These are phyloP conservation scores for Naegleria lovaniensis DNA, from an alignment of 208 protist species.

Conservation along the genomic window DNA sequence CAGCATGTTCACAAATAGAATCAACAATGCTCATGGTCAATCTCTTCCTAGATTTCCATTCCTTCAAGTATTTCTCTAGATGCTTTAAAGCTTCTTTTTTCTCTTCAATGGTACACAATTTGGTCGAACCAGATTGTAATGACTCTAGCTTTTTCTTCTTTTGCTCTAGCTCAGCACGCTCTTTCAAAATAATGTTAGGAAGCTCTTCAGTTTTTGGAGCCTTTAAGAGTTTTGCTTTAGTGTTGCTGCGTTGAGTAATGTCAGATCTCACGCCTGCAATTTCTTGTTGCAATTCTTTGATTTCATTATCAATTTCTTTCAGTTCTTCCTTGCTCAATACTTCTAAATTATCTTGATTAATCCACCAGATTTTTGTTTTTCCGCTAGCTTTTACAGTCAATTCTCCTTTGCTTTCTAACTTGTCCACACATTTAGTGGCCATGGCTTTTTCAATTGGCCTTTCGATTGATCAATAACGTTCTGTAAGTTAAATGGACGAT, in stretches of 20 bases:
- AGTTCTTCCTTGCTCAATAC: slow-evolving; percentile 1
- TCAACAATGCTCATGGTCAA: neutral
- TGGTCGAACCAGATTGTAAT: neutral
- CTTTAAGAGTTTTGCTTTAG: neutral
- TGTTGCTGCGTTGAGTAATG: neutral
- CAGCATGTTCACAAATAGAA: neutral
- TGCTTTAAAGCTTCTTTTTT: neutral
- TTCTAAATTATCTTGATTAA: neutral
- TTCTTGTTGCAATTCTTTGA: slow-evolving; percentile 16
- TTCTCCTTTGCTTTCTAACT: neutral
- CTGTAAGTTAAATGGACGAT: neutral
- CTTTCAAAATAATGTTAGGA: neutral
- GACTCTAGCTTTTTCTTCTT: neutral
- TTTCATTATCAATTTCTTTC: slow-evolving; percentile 9
- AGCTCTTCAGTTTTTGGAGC: neutral
- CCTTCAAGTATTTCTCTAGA: neutral
- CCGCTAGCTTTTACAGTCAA: neutral
- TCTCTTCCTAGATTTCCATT: slow-evolving; percentile 13
- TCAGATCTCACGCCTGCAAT: neutral
- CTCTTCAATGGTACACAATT: neutral
- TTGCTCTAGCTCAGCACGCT: neutral
- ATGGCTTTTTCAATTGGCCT: slow-evolving; percentile 15
- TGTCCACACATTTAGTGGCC: neutral
- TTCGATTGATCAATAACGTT: neutral
- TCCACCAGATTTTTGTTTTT: slow-evolving; percentile 14